phyloP scores from a whole-genome alignment of 148 eudicot species.

The Cornus suecica region DNA sequence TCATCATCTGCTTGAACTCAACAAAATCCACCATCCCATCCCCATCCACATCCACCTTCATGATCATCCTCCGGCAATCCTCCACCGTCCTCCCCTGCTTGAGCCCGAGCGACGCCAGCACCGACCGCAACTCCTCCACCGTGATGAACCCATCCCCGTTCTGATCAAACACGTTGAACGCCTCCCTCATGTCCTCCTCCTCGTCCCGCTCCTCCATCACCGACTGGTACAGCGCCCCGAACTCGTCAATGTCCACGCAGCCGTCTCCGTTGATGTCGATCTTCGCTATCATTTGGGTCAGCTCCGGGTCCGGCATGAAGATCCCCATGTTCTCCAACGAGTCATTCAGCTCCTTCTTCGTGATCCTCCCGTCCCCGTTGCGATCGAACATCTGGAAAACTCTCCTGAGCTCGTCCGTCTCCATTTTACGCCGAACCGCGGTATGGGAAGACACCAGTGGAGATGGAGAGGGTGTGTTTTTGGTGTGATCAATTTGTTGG shows the following conservation, averaged over 20 bases:
- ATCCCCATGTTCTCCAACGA: constrained; percentile 33
- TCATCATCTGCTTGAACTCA: constrained; percentile 31
- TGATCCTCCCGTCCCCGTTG: constrained; percentile 36
- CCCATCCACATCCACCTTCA: constrained; percentile 30
- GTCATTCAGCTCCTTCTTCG: constrained; percentile 31
- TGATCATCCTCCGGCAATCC: constrained; percentile 27
- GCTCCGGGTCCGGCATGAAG: constrained; percentile 32
- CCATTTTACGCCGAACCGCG: constrained; percentile 17
- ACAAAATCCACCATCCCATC: constrained; percentile 25
- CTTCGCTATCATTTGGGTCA: constrained; percentile 29
- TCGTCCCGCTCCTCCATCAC: constrained; percentile 26
- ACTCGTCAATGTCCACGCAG: constrained; percentile 30
- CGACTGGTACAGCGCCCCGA: constrained; percentile 25
- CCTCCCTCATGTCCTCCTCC: constrained; percentile 31
- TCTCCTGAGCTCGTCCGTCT: constrained; percentile 24
- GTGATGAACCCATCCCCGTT: constrained; percentile 29
- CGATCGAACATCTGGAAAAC: constrained; percentile 36
- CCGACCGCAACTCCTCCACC: constrained; percentile 28
- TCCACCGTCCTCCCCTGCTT: constrained; percentile 27
- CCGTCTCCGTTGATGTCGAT: constrained; percentile 41
- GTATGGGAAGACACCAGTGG: too few relatives aligned
- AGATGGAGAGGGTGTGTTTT: background rate
- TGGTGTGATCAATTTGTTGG: background rate
- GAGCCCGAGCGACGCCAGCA: constrained; percentile 22
- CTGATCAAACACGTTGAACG: constrained; percentile 29